Evolutionary conservation across 345 rosid species (phyloP), one percentile per base, ranked within the genome.

Genomic region (Citrus hindsii): DNA sequence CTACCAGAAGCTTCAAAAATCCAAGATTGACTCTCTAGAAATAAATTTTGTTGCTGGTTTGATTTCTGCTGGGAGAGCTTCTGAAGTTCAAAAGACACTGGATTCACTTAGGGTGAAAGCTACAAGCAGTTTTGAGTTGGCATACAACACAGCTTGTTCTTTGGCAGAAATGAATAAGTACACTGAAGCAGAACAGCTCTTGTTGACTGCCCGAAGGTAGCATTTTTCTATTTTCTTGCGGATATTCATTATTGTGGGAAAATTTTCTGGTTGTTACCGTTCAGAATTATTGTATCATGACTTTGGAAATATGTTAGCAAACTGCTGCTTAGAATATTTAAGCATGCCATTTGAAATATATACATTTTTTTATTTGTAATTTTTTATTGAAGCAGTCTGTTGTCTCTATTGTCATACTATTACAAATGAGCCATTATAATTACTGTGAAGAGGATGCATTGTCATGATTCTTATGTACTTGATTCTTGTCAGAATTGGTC

Each of bases 111-210:
- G 81, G 84, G 85, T 89, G 76, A 96, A 90, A 83, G 88, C 97
- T 28, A 86, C 97, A 64, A 85, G 89, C 87, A 88, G 84, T 80
- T 94, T 82, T 85, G 94, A 92, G 85, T 83, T 94, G 94, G 99
- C 98, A 67, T 93, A 83, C 78, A 96, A 94, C 81, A 83, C 87
- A 79, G 97, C 95, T 82, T 96, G 97, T 78, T 88, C 99, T 71
- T 88, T 96, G 85, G 87, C 94, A 78, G 97, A 92, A 79, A 84
- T 77, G 72, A 81, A 85, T 61, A 88, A 88, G 77, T 84, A 84
- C 70, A 53, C 83, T 13, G 97, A 94, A 79, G 98, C 99, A 2
- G 99, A 96, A 83, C 93, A 92, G 73, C 93, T 96, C 51, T 84
- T 96, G 85, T 87, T 92, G 56, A 76, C 90, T 16, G 97, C 98